Percentiles rank a stretch among this genome's conserved stretches.
Evolutionary conservation across 2,329 filamentous ascomycete species (phyloP).

Genomic region (Paraphaeosphaeria sporulosa): DNA sequence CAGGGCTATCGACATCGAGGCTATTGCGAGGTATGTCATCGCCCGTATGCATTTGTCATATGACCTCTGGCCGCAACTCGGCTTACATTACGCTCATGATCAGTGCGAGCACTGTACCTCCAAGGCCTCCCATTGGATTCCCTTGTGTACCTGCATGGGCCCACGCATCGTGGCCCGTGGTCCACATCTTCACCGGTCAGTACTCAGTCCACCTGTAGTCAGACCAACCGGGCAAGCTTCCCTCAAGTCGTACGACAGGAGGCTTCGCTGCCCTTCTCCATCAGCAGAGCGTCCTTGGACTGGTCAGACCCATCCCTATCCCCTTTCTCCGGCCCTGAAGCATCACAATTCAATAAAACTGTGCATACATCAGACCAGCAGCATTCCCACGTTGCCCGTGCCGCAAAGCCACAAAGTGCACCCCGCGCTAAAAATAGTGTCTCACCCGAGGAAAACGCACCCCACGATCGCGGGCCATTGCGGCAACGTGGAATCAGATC

Average conservation of each 20-base stretch:
- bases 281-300: conserved; percentile 2
- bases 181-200: background rate
- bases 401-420: background rate
- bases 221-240: conserved; percentile 2
- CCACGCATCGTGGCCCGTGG: background rate
- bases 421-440: conserved; percentile 17
- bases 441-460: background rate
- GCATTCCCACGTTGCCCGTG: background rate
- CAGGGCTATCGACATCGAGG: background rate
- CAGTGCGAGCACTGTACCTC: background rate
- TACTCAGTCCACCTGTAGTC: background rate
- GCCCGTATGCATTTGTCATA: background rate
- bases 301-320: background rate
- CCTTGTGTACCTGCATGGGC: background rate
- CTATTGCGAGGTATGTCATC: background rate
- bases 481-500: background rate
- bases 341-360: conserved; percentile 16
- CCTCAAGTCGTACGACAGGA: conserved; percentile 2
- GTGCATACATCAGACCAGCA: conserved; percentile 10
- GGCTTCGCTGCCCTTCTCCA: conserved; percentile 4
- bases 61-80: background rate
- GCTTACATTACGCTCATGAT: background rate
- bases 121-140: background rate
- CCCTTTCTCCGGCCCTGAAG: conserved; percentile 4
- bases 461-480: conserved; percentile 5